These are phyloP conservation scores for Jacaranda copaia DNA, from an alignment of 257 asterid species.

Conservation along the genomic window DNA sequence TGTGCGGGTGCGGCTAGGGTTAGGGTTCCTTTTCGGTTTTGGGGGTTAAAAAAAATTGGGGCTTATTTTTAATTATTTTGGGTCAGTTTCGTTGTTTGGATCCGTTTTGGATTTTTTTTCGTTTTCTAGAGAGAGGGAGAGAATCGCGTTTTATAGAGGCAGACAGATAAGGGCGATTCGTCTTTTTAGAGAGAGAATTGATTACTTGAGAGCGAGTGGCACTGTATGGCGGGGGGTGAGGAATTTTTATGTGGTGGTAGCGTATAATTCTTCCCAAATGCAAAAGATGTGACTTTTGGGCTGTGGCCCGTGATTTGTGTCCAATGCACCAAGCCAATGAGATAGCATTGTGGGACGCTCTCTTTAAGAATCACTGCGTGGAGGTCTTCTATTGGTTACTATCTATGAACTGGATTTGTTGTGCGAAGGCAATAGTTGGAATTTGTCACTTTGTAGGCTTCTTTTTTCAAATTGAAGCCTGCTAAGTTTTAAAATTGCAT, in stretches of 20 bases:
- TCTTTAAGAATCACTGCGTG: neutral
- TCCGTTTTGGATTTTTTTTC: constrained; percentile 47
- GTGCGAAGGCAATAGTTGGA: neutral
- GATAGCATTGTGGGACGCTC: no score
- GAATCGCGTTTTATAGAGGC: constrained; percentile 61
- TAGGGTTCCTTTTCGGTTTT: constrained; percentile 70
- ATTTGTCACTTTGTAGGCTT: neutral
- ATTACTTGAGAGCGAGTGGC: constrained; percentile 25
- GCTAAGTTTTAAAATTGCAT: neutral
- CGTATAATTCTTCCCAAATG: constrained; percentile 25
- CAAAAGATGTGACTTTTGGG: constrained; percentile 33
- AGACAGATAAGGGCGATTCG: constrained; percentile 46
- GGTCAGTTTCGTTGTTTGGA: constrained; percentile 50
- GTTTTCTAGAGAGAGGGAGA: constrained; percentile 43
- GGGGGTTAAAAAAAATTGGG: constrained; percentile 54
- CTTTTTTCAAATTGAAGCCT: constrained; percentile 23
- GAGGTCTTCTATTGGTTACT: neutral
- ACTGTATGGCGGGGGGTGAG: constrained; percentile 3
- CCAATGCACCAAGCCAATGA: constrained; percentile 10
- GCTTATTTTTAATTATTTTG: constrained; percentile 45
- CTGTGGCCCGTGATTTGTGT: neutral
- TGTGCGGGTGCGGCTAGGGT: constrained; percentile 70
- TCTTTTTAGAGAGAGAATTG: neutral
- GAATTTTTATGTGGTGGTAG: neutral
- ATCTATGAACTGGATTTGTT: neutral